Evolutionary conservation across 257 asterid genomes (phyloP).

Genomic region (Ophiorrhiza pumila): DNA sequence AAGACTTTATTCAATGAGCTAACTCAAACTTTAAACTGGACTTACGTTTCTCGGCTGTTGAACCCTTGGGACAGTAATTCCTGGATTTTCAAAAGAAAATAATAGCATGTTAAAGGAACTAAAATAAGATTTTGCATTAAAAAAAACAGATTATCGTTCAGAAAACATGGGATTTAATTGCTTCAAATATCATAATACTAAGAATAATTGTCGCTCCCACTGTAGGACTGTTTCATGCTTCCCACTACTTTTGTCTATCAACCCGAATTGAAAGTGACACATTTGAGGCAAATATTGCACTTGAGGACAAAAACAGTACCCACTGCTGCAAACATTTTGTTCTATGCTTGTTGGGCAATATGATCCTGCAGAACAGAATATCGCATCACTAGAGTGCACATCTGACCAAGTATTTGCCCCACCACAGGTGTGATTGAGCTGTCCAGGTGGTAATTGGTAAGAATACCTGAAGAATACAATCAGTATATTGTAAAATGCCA

Average conservation of each 20-base stretch:
- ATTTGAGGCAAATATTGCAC: slow-evolving; percentile 9
- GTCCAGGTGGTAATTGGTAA: slow-evolving; percentile 63
- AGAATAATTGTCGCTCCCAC: not conserved
- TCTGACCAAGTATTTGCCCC: slow-evolving; percentile 91
- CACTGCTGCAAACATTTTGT: slow-evolving; percentile 55
- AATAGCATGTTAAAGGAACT: not conserved
- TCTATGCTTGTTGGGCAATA: slow-evolving; percentile 67
- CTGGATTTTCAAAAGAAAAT: slow-evolving; percentile 26
- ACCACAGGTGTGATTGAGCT: slow-evolving; percentile 71
- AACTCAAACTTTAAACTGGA: slow-evolving; percentile 14
- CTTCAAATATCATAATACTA: not conserved
- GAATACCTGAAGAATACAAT: slow-evolving; percentile 48
- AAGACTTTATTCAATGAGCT: not conserved
- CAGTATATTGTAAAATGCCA: slow-evolving; percentile 17
- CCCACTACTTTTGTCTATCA: not conserved
- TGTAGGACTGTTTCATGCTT: not conserved
- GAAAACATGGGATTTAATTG: not conserved
- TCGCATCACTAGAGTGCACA: slow-evolving; percentile 45
- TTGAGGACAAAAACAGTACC: slow-evolving; percentile 47
- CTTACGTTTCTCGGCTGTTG: slow-evolving; percentile 43
- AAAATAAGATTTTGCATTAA: not conserved
- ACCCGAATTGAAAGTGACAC: not conserved
- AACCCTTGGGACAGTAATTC: slow-evolving; percentile 44
- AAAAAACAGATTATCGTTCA: not conserved
- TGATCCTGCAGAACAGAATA: slow-evolving; percentile 81